Evolutionary conservation across 78 protist genomes (phyloP), one percentile per base, ranked within the genome.

Genomic region (Anaeramoeba flamelloides): DNA sequence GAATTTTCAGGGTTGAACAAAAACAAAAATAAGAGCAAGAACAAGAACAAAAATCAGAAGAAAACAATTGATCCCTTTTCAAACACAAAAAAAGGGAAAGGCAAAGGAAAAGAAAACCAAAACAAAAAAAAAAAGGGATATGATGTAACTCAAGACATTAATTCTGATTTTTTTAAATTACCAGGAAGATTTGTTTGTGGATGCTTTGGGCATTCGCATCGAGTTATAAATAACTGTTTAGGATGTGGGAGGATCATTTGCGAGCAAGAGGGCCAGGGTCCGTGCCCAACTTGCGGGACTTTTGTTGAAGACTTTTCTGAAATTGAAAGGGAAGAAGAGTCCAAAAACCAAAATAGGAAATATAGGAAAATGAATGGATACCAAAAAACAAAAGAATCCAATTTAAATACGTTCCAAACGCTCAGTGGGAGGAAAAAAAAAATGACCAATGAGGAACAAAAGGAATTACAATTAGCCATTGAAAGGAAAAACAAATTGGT

Each of bases 251-350:
- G 17, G 17, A 36, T 76, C 74, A 76, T 76, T 36, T 76, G 78
- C 17, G 78, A 76, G 17, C 78, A 76, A 36, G 78, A 76, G 17
- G 78, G 78, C 17, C 38, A 33, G 17, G 78, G 78, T 33, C 78
- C 78, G 8, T 76, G 78, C 17, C 17, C 17, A 22, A 26, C 17
- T 36, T 76, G 78, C 17, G 78, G 78, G 17, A 17, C 78, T 53
- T 26, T 26, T 53, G 69, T 53, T 53, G 69, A 26, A 26, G 69
- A 53, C 17, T 17, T 8, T 53, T 53, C 69, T 26, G 17, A 53
- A 26, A 53, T 53, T 17, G 17, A 26, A 26, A 8, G 69, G 8
- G 69, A 53, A 53, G 69, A 53, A 53, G 17, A 26, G 8, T 53
- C 17, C 8, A 8, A 53, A 53, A 53, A 8, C 17, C n/a, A n/a